A percentile compares a stretch with the other conserved stretches of the same genome.
Evolutionary conservation across 2,329 filamentous ascomycete genomes (phyloP).

Genomic region (Macroventuria anomochaeta): DNA sequence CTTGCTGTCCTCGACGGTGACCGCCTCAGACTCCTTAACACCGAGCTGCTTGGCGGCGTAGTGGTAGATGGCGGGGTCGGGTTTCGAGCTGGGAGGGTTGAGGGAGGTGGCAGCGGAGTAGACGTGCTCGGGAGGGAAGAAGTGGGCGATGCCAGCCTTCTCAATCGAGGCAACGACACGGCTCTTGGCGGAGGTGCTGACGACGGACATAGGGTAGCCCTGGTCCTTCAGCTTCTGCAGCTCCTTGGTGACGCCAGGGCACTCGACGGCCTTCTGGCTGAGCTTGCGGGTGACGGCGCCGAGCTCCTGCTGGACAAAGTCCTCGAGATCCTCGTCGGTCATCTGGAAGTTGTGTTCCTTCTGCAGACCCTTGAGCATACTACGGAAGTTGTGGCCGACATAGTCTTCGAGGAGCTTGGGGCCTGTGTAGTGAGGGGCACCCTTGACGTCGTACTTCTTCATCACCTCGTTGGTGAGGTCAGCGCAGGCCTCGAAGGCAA

Average conservation of each 20-base stretch:
- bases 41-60: conserved; percentile 76
- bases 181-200: conserved; percentile 79
- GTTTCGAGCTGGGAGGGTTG: conserved; percentile 82
- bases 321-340: conserved; percentile 70
- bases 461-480: conserved; percentile 88
- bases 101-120: conserved; percentile 85
- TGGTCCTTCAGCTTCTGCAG: conserved; percentile 69
- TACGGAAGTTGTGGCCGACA: conserved; percentile 92
- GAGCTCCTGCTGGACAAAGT: conserved; percentile 78
- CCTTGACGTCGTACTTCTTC: conserved; percentile 66
- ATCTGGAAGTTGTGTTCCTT: conserved; percentile 77
- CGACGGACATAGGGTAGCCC: conserved; percentile 78
- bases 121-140: conserved; percentile 75
- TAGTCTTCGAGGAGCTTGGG: conserved; percentile 82
- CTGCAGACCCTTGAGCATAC: conserved; percentile 82
- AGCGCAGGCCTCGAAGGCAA: conserved; percentile 90
- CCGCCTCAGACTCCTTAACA: conserved; percentile 71
- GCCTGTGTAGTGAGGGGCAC: conserved; percentile 76
- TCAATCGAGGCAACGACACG: conserved; percentile 79
- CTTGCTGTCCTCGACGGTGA: conserved; percentile 89
- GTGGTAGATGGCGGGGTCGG: conserved; percentile 87
- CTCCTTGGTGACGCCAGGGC: conserved; percentile 70
- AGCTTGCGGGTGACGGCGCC: conserved; percentile 85
- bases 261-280: conserved; percentile 69
- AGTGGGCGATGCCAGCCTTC: conserved; percentile 80